Evolutionary conservation across 768 basidiomycete species (phyloP).

Genomic region (Fomitopsis pulvina): DNA sequence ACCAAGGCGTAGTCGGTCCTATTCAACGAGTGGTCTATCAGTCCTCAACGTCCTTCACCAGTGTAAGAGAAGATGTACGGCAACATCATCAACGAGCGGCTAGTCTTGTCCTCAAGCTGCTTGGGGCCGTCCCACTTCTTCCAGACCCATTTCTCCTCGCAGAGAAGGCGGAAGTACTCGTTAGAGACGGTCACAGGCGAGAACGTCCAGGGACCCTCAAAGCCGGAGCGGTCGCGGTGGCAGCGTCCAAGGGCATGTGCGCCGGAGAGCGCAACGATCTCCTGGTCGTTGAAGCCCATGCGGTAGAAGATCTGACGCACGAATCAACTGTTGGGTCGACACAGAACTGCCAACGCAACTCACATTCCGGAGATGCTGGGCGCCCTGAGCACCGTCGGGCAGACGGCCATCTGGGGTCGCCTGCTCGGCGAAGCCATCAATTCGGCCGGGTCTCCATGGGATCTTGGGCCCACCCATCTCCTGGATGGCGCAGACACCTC

Average conservation of each 20-base stretch:
- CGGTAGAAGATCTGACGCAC: slow-evolving; percentile 70
- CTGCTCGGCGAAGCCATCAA: slow-evolving; percentile 74
- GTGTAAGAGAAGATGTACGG: slow-evolving; percentile 40
- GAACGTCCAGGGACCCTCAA: slow-evolving; percentile 93
- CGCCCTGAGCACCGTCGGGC: slow-evolving; percentile 79
- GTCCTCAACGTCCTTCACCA: background rate
- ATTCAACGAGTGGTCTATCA: background rate
- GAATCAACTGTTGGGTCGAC: slow-evolving; percentile 62
- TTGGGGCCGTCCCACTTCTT: slow-evolving; percentile 92
- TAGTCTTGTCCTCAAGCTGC: slow-evolving; percentile 91
- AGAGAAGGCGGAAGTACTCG: slow-evolving; percentile 80
- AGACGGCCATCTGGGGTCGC: slow-evolving; percentile 86
- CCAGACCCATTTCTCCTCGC: slow-evolving; percentile 94
- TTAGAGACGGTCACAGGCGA: slow-evolving; percentile 85
- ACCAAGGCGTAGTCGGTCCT: slow-evolving; percentile 85
- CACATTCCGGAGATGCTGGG: slow-evolving; percentile 78
- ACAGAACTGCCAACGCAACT: slow-evolving; percentile 28
- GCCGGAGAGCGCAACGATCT: slow-evolving; percentile 92
- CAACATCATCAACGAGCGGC: slow-evolving; percentile 89
- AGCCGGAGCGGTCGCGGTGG: slow-evolving; percentile 77
- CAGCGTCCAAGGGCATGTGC: slow-evolving; percentile 96
- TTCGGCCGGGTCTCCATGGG: slow-evolving; percentile 89
- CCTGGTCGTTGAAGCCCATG: slow-evolving; percentile 96
- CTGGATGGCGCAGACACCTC: slow-evolving; percentile 84
- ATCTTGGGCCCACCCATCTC: slow-evolving; percentile 92